These are phyloP conservation scores for Penicillium ochrochloron DNA, from an alignment of 495 filamentous ascomycete genomes.

Conservation along the genomic window DNA sequence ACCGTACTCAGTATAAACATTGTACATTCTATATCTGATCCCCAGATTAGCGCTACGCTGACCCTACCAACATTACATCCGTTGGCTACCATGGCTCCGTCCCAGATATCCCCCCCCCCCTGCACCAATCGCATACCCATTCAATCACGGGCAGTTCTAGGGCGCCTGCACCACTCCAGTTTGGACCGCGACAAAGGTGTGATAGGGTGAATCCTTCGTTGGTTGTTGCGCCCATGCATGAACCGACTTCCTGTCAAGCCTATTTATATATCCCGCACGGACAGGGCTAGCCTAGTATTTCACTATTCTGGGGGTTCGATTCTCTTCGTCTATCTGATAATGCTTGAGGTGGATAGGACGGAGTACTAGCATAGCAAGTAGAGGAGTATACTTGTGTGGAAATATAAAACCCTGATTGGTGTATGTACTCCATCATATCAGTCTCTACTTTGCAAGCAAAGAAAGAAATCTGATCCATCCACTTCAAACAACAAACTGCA, in stretches of 20 bases:
- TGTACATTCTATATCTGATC: neutral
- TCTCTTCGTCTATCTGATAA: neutral
- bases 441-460: neutral
- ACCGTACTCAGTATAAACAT: neutral
- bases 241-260: neutral
- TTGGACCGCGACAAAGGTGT: neutral
- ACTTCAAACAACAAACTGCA: neutral
- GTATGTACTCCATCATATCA: neutral
- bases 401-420: neutral
- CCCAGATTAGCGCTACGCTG: conserved; percentile 5
- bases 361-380: no score
- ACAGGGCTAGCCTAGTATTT: neutral
- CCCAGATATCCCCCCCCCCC: neutral
- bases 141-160: conserved; percentile 24
- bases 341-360: no score
- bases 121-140: conserved; percentile 34
- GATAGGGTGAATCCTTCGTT: conserved; percentile 5
- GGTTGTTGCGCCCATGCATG: neutral
- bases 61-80: neutral
- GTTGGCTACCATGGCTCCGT: conserved; percentile 10
- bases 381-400: neutral
- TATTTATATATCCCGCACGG: conserved; percentile 2
- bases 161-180: conserved; percentile 20
- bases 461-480: neutral
- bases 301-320: neutral